A percentile compares a stretch with the other conserved stretches of the same genome.
Evolutionary conservation across 495 filamentous ascomycete genomes (phyloP).

Genomic region (Entonaema liquescens): DNA sequence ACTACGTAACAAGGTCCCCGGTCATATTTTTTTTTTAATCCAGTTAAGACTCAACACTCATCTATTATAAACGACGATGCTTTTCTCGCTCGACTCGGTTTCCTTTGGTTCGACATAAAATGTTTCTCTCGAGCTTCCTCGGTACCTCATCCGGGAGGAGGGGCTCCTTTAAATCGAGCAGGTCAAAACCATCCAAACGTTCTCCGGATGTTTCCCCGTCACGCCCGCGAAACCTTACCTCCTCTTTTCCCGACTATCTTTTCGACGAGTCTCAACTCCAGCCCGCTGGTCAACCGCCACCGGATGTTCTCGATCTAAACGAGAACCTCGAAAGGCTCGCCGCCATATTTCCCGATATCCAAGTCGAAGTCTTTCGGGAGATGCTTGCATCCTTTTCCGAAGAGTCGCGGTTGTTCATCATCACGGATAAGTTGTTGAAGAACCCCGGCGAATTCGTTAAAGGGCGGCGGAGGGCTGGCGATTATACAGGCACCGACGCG

Average conservation of each 20-base stretch:
- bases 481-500: constrained; percentile 36
- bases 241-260: constrained; percentile 50
- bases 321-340: constrained; percentile 73
- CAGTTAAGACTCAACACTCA: constrained; percentile 9
- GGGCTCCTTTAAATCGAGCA: constrained; percentile 30
- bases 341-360: constrained; percentile 84
- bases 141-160: constrained; percentile 26
- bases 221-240: constrained; percentile 13
- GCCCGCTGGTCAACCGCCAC: constrained; percentile 55
- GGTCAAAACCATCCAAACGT: constrained; percentile 13
- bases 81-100: constrained; percentile 11
- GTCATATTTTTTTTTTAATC: constrained; percentile 24
- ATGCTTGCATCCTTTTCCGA: constrained; percentile 83
- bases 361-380: constrained; percentile 91
- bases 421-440: constrained; percentile 84
- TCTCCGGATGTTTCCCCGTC: constrained; percentile 38
- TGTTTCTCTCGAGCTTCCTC: constrained; percentile 37
- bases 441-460: constrained; percentile 77
- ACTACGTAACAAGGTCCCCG: not conserved
- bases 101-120: constrained; percentile 21
- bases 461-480: constrained; percentile 71
- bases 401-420: constrained; percentile 82
- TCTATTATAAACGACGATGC: constrained; percentile 18
- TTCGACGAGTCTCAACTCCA: constrained; percentile 56
- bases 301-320: constrained; percentile 77